Percentiles rank a stretch among this genome's conserved stretches.
Conservation (phyloP, 495 filamentous ascomycete genomes). For the Astrothelium subdiscretum region DNA sequence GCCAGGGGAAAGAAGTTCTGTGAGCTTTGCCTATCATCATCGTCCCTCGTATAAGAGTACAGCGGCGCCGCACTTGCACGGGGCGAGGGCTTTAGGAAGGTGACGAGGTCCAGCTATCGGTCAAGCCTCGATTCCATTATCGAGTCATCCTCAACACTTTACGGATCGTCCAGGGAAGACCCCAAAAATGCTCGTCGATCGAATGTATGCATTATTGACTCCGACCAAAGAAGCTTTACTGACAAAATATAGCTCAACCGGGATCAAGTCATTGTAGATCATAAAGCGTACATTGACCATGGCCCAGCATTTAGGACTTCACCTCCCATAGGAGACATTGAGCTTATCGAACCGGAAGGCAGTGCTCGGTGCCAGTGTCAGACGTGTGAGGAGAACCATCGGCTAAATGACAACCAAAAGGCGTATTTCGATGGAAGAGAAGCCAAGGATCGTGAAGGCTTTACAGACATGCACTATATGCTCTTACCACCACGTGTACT, state of each 20-base stretch:
- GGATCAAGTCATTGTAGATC: neutral
- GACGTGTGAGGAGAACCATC: neutral
- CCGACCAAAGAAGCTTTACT: neutral
- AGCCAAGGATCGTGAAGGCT: neutral
- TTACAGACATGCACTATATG: neutral
- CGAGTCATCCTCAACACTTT: neutral
- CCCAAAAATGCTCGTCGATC: neutral
- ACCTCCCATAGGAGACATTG: neutral
- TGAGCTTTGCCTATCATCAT: neutral
- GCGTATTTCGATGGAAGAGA: neutral
- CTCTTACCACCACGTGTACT: neutral
- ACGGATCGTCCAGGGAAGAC: neutral
- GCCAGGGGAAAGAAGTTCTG: neutral
- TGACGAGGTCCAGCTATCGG: neutral
- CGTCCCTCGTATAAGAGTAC: neutral
- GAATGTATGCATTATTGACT: neutral
- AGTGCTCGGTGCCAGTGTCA: neutral
- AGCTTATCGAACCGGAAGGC: neutral
- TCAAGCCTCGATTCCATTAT: neutral
- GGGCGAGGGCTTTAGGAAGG: neutral
- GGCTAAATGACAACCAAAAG: neutral
- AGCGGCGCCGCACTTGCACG: neutral
- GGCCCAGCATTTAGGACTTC: neutral
- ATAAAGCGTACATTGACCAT: neutral
- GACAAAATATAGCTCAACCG: neutral